These are phyloP conservation scores for Ceratocystis lukuohia DNA, from an alignment of 2,329 filamentous ascomycete genomes.

Conservation along the genomic window DNA sequence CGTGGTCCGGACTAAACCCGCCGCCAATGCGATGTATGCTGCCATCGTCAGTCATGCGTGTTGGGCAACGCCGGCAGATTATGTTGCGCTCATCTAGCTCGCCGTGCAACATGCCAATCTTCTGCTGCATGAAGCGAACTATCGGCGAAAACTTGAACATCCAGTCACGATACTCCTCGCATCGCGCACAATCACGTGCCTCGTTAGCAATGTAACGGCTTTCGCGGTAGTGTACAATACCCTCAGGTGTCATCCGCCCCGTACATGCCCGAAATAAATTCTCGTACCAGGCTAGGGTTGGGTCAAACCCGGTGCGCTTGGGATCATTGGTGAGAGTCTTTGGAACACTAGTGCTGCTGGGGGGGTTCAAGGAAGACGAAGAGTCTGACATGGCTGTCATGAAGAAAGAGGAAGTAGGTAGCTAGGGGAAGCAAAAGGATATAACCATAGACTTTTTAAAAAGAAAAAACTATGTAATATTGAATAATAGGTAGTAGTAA, in stretches of 20 bases:
- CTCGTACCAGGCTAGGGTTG: slow-evolving; percentile 52
- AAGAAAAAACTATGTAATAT: background rate
- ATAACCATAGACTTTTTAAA: too few species aligned
- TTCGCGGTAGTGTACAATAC: slow-evolving; percentile 62
- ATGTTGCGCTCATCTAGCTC: slow-evolving; percentile 62
- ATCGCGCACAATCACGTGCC: slow-evolving; percentile 62
- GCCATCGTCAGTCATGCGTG: slow-evolving; percentile 41
- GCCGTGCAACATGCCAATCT: slow-evolving; percentile 67
- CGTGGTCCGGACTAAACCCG: slow-evolving; percentile 74
- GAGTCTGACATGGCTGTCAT: slow-evolving; percentile 8
- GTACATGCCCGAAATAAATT: slow-evolving; percentile 77
- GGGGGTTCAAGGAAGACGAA: background rate
- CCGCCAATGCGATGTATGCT: slow-evolving; percentile 54
- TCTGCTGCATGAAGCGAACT: slow-evolving; percentile 74
- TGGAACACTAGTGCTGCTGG: slow-evolving; percentile 12
- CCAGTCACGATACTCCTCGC: slow-evolving; percentile 72
- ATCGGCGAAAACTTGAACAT: slow-evolving; percentile 73
- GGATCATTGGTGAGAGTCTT: slow-evolving; percentile 44
- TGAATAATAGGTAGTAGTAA: background rate
- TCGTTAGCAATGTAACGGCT: slow-evolving; percentile 64
- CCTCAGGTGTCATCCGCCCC: slow-evolving; percentile 55
- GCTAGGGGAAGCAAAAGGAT: background rate
- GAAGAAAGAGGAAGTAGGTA: background rate
- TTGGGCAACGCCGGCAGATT: slow-evolving; percentile 64
- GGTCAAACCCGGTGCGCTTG: slow-evolving; percentile 49